Evolutionary conservation across 805 yeast genomes (phyloP).

Genomic region (Suhomyces vadensis): DNA sequence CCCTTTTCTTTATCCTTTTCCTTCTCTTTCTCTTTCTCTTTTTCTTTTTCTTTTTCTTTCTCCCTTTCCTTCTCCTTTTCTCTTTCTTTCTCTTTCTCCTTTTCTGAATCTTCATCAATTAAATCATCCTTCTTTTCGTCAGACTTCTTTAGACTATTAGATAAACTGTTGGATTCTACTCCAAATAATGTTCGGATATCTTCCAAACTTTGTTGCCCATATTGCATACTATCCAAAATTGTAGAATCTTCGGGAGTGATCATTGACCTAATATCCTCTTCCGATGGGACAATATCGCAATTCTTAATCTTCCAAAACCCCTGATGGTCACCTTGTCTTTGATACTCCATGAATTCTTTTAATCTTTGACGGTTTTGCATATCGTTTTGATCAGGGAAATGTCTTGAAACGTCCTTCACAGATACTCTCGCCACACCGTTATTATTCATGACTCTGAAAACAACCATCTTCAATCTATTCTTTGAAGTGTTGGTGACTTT

Average conservation of each 20-base stretch:
- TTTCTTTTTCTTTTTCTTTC: conserved; percentile 21
- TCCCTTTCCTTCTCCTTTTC: conserved; percentile 34
- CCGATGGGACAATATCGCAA: conserved; percentile 61
- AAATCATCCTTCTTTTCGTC: conserved; percentile 24
- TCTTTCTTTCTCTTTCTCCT: conserved; percentile 40
- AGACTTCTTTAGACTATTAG: conserved; percentile 16
- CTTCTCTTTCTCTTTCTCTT: conserved; percentile 19
- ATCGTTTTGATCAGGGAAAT: conserved; percentile 96
- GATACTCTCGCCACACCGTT: conserved; percentile 71
- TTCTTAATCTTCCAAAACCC: conserved; percentile 89
- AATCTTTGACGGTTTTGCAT: conserved; percentile 95
- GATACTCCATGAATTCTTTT: conserved; percentile 97
- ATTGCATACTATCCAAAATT: conserved; percentile 86
- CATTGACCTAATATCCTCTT: conserved; percentile 76
- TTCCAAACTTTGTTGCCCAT: conserved; percentile 84
- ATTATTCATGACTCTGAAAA: conserved; percentile 78
- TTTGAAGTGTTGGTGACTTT: conserved; percentile 92
- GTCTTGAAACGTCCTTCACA: conserved; percentile 84
- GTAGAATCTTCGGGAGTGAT: conserved; percentile 90
- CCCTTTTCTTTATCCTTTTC: conserved; percentile 22
- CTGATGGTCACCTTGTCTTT: conserved; percentile 89
- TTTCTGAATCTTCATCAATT: conserved; percentile 18
- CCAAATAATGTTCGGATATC: conserved; percentile 64
- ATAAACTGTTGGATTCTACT: conserved; percentile 24
- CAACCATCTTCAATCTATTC: conserved; percentile 90